Evolutionary conservation across 441 rosid species (phyloP).

Genomic region (Pelargonium cotyledonis): DNA sequence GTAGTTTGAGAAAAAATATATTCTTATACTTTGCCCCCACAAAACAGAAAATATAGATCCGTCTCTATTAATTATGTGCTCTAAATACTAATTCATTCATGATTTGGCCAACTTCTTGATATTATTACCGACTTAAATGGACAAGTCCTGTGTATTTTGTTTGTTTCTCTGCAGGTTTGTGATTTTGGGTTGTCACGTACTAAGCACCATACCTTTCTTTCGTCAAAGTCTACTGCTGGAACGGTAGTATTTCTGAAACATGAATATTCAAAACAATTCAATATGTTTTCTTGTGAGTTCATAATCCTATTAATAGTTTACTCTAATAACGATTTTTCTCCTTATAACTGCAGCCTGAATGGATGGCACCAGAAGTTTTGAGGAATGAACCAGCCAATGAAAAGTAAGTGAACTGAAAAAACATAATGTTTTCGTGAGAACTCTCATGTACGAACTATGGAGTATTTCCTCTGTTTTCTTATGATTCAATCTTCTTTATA

Average conservation of each 20-base stretch:
- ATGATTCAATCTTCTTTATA: not conserved
- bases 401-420: slow-evolving; percentile 51
- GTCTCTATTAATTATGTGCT: not conserved
- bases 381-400: slow-evolving; percentile 97
- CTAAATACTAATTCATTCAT: not conserved
- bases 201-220: slow-evolving; percentile 88
- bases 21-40: no score
- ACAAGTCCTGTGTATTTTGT: not conserved
- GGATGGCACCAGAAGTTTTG: slow-evolving; percentile 99
- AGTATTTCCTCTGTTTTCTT: not conserved
- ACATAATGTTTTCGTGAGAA: not conserved
- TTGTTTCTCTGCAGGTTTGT: slow-evolving; percentile 51
- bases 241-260: slow-evolving; percentile 46
- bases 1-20: no score
- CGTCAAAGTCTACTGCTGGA: slow-evolving; percentile 97
- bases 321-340: slow-evolving; percentile 16
- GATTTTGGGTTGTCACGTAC: slow-evolving; percentile 95
- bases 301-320: slow-evolving; percentile 7
- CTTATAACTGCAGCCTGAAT: slow-evolving; percentile 81
- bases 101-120: slow-evolving; percentile 3
- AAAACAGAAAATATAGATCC: no score
- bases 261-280: not conserved
- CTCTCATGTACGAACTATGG: not conserved
- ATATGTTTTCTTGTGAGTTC: not conserved
- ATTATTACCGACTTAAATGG: no score